Conservation (phyloP, 2,329 filamentous ascomycete genomes). For the Talaromyces sp. region DNA sequence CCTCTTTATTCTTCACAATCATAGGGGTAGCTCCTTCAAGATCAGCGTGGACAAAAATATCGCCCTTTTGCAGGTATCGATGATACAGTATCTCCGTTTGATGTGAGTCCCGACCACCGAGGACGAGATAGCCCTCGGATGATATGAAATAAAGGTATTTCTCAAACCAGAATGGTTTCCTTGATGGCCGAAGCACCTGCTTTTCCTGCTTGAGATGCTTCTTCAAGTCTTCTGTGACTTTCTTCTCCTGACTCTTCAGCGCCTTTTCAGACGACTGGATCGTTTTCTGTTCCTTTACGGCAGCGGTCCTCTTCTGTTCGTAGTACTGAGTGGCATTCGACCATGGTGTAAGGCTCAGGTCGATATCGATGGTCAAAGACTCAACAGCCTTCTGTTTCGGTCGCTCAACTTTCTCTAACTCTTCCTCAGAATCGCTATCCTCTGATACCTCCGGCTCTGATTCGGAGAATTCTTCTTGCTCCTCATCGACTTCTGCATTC, state of each 20-base stretch:
- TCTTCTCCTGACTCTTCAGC: conserved; percentile 83
- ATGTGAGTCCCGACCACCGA: conserved; percentile 76
- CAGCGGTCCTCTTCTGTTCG: conserved; percentile 78
- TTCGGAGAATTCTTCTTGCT: conserved; percentile 62
- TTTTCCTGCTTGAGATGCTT: conserved; percentile 90
- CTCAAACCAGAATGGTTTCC: conserved; percentile 90
- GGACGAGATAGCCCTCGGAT: conserved; percentile 87
- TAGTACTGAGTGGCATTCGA: conserved; percentile 90
- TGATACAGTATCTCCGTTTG: conserved; percentile 93
- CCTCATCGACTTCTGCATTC: conserved; percentile 56
- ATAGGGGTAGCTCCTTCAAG: conserved; percentile 78
- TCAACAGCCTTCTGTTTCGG: conserved; percentile 25
- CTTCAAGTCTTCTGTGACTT: conserved; percentile 79
- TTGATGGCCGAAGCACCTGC: conserved; percentile 74
- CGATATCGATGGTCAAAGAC: conserved; percentile 72
- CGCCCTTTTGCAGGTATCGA: conserved; percentile 78
- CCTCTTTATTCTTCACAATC: conserved; percentile 82
- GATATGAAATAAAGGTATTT: conserved; percentile 96
- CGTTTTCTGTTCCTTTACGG: conserved; percentile 83
- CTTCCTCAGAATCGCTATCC: conserved; percentile 47
- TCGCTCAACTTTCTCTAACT: conserved; percentile 29
- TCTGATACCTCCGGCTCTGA: conserved; percentile 52
- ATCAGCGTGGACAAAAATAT: conserved; percentile 89
- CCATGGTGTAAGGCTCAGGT: conserved; percentile 77
- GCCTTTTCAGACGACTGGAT: conserved; percentile 75